Evolutionary conservation across 192 early-diverging fungal genomes (phyloP).

Genomic region (Coemansia sp.): DNA sequence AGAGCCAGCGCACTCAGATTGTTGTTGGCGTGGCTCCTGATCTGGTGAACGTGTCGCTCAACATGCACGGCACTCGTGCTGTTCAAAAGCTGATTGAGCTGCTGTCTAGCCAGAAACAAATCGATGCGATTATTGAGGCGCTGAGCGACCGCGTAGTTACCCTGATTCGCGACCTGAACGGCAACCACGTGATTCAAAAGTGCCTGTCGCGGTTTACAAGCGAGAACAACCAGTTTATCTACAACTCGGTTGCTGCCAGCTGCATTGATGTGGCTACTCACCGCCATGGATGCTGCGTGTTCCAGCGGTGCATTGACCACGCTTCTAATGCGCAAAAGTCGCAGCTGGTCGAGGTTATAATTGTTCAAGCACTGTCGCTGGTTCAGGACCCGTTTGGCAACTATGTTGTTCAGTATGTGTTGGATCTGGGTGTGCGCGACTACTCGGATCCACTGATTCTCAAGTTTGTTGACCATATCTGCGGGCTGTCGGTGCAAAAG

Average conservation of each 20-base stretch:
- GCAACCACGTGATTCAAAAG: conserved; percentile 92
- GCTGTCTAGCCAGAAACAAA: conserved; percentile 61
- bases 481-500: conserved; percentile 80
- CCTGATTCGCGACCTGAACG: conserved; percentile 88
- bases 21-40: conserved; percentile 71
- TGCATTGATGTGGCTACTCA: conserved; percentile 87
- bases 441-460: conserved; percentile 71
- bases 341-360: conserved; percentile 76
- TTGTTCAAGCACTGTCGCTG: conserved; percentile 66
- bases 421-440: conserved; percentile 68
- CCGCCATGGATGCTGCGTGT: conserved; percentile 86
- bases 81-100: conserved; percentile 89
- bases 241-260: conserved; percentile 71
- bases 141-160: conserved; percentile 69
- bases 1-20: conserved; percentile 71
- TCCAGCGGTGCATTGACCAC: conserved; percentile 88
- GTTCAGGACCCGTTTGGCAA: conserved; percentile 91
- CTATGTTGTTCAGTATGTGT: conserved; percentile 90
- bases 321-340: conserved; percentile 67
- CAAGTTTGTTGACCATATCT: conserved; percentile 74
- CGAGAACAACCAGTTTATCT: conserved; percentile 86
- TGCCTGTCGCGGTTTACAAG: conserved; percentile 71
- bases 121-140: conserved; percentile 63
- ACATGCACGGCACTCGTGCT: conserved; percentile 92
- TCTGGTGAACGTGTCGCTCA: conserved; percentile 75